phyloP scores from a whole-genome alignment of 345 rosid species.

The Populus pruinosa region DNA sequence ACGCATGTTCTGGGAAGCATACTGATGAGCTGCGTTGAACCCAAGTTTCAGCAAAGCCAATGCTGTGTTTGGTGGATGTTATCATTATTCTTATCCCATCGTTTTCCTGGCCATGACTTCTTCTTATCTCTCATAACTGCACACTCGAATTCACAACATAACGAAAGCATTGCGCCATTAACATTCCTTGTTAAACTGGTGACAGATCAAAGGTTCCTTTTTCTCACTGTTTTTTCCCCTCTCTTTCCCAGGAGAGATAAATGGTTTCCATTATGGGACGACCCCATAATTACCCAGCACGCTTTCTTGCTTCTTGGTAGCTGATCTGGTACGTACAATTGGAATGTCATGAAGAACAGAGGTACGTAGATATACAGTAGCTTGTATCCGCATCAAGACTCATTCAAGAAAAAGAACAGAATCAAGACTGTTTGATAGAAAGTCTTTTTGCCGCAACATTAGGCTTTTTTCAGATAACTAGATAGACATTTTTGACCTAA shows the following conservation, averaged over 20 bases:
- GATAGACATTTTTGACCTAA: not conserved
- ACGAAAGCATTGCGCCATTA: not conserved
- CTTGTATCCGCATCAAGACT: not conserved
- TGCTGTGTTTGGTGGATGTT: constrained; percentile 1
- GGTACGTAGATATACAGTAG: not conserved
- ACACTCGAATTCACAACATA: not conserved
- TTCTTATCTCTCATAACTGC: not conserved
- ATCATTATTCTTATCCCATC: not conserved
- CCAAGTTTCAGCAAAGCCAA: constrained; percentile 8
- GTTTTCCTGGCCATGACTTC: not conserved
- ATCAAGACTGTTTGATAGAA: not conserved
- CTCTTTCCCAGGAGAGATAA: not conserved
- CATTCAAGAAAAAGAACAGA: not conserved
- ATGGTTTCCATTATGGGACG: not conserved
- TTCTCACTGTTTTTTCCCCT: not conserved
- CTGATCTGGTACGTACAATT: not conserved
- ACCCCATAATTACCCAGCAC: not conserved
- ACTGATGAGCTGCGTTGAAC: constrained; percentile 2
- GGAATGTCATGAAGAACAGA: not conserved
- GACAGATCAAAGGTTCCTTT: not conserved
- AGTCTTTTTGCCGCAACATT: not conserved
- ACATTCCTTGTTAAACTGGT: not conserved
- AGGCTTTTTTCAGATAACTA: not conserved
- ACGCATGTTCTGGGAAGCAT: not conserved
- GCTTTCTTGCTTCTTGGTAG: constrained; percentile 1